Evolutionary conservation across 306 rosid genomes (phyloP), one percentile per base, ranked within the genome.

Genomic region (Luffa acutangula): DNA sequence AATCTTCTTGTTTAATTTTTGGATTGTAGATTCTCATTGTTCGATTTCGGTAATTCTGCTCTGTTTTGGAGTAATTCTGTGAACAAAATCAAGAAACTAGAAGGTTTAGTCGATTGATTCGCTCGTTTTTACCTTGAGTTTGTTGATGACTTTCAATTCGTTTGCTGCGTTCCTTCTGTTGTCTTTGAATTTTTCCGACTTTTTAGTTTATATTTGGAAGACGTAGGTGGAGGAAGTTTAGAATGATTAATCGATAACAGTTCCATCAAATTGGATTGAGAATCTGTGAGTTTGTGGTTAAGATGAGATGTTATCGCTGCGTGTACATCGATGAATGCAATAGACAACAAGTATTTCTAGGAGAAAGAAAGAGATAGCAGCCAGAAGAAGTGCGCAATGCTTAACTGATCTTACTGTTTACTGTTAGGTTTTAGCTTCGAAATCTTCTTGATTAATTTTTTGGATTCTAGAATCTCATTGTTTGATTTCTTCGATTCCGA

Each of bases 331-430:
- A 49, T 17, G 60, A 33, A 48, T 73, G 78, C 25, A 49, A 13
- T 51, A 33, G 78, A 6, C 78, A 51, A 51, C 4, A 14, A 46
- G 37, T 41, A 57, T 39, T 51, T 74, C 15, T 14, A 33, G 43
- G 7, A 31, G 15, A 33, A 51, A 31, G 78, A 74, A 74, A 14
- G 42, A 46, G 77, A 46, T 7, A 74, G n/a, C 25, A 34, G 25
- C 45, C 4, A 51, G 78, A 51, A 74, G 54, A 57, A n/a, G 75
- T 49, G 31, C 57, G 80, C 56, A 80, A 81, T 76, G 74, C 76
- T 76, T 51, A 56, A 84, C 79, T 87, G 83, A 88, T 73, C 85
- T 83, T 65, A 36, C 83, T 82, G 82, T 17, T 42, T 80, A 72
- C 41, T 80, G 80, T 84, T 86, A 78, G 84, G 91, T 80, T 59